Evolutionary conservation across 768 basidiomycete genomes (phyloP).

Genomic region (Boletus reticulatus): DNA sequence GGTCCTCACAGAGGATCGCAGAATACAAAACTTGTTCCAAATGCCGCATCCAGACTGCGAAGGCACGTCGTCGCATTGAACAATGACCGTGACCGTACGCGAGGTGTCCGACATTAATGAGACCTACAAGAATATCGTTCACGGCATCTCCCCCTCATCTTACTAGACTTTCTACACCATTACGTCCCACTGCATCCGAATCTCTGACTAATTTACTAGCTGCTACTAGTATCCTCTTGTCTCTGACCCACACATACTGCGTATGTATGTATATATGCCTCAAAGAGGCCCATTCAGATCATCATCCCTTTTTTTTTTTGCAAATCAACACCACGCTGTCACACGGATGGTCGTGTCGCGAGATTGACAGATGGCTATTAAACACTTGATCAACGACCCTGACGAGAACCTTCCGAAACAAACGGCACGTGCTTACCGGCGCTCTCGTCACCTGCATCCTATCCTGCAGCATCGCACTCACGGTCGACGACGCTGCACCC

Average conservation of each 20-base stretch:
- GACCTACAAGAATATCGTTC: neutral
- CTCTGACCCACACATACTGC: conserved; percentile 10
- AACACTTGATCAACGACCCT: neutral
- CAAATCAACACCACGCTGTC: neutral
- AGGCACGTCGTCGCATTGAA: conserved; percentile 16
- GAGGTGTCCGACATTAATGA: conserved; percentile 1
- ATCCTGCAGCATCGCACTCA: neutral
- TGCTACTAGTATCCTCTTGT: conserved; percentile 1
- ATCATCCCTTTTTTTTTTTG: neutral
- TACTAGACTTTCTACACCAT: conserved; percentile 13
- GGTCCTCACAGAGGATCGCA: conserved; percentile 36
- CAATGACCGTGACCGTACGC: neutral
- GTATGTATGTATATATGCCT: conserved; percentile 11
- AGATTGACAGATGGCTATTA: conserved; percentile 23
- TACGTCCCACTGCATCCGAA: conserved; percentile 4
- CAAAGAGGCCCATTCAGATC: neutral
- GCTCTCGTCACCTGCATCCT: neutral
- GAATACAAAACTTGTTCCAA: conserved; percentile 37
- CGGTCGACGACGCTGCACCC: neutral
- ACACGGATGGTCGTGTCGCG: conserved; percentile 19
- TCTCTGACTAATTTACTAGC: conserved; percentile 17
- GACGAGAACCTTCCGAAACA: neutral
- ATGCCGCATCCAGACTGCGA: conserved; percentile 33
- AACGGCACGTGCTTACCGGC: conserved; percentile 18
- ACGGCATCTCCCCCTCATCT: neutral